A percentile compares a stretch with the other conserved stretches of the same genome.
These are phyloP conservation scores for Penicillium flavigenum DNA, from an alignment of 495 filamentous ascomycete species.

Conservation along the genomic window DNA sequence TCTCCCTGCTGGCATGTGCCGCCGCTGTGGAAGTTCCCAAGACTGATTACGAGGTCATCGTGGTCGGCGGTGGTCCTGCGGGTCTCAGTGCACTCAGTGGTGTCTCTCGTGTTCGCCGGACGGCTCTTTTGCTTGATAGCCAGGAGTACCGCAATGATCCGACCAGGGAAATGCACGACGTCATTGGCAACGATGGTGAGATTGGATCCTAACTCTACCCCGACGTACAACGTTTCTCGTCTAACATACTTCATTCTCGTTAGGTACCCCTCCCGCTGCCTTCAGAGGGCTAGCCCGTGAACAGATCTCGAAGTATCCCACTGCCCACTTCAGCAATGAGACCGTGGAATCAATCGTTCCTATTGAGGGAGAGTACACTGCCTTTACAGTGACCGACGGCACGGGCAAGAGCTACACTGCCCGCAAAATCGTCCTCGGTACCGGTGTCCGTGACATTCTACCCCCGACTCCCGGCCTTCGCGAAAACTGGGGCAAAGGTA, in stretches of 20 bases:
- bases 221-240: not conserved
- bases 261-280: slow-evolving; percentile 51
- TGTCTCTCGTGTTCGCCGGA: slow-evolving; percentile 53
- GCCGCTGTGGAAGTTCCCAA: slow-evolving; percentile 21
- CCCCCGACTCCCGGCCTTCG: slow-evolving; percentile 51
- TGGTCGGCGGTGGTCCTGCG: slow-evolving; percentile 36
- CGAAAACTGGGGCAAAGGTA: slow-evolving; percentile 56
- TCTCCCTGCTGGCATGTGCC: slow-evolving; percentile 22
- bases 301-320: slow-evolving; percentile 50
- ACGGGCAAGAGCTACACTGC: slow-evolving; percentile 40
- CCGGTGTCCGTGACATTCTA: slow-evolving; percentile 53
- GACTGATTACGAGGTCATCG: slow-evolving; percentile 38
- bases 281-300: slow-evolving; percentile 53
- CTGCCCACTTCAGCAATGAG: slow-evolving; percentile 49
- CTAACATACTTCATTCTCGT: not conserved
- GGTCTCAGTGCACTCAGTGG: slow-evolving; percentile 51
- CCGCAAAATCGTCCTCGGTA: slow-evolving; percentile 55
- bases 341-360: slow-evolving; percentile 48
- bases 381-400: slow-evolving; percentile 44
- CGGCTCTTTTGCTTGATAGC: slow-evolving; percentile 54
- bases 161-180: slow-evolving; percentile 58
- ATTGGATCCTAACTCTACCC: not conserved
- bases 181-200: slow-evolving; percentile 57
- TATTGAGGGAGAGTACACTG: slow-evolving; percentile 31
- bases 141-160: slow-evolving; percentile 56